A percentile compares a stretch with the other conserved stretches of the same genome.
phyloP scores from a whole-genome alignment of 345 rosid species.

The Salix viminalis region DNA sequence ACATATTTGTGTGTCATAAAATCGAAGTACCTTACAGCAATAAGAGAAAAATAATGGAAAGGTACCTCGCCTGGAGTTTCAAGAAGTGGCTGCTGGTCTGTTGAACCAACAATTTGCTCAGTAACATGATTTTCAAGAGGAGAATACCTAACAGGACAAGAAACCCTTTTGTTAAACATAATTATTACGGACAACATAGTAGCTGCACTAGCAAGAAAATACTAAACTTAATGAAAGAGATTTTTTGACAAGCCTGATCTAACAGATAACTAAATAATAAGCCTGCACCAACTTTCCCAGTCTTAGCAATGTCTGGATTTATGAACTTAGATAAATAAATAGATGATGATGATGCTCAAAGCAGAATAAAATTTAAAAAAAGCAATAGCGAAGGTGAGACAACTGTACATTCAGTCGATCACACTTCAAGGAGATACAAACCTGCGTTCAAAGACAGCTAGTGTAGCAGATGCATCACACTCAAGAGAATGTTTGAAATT shows the following conservation, averaged over 20 bases:
- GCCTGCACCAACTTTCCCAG: slow-evolving; percentile 5
- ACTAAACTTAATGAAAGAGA: neutral
- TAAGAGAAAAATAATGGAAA: neutral
- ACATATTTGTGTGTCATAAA: neutral
- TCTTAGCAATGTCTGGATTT: neutral
- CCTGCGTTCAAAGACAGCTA: slow-evolving; percentile 71
- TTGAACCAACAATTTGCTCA: slow-evolving; percentile 64
- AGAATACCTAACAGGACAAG: slow-evolving; percentile 45
- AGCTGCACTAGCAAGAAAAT: slow-evolving; percentile 1
- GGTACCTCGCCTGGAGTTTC: slow-evolving; percentile 89
- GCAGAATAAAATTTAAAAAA: slow-evolving; percentile 3
- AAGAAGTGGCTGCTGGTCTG: slow-evolving; percentile 80
- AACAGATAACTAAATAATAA: neutral
- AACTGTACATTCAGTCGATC: neutral
- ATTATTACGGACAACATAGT: slow-evolving; percentile 5
- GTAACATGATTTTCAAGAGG: slow-evolving; percentile 44
- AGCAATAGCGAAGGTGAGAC: neutral
- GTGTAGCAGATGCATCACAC: slow-evolving; percentile 56
- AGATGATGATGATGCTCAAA: neutral
- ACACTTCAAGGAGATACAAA: slow-evolving; percentile 16
- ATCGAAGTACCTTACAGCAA: neutral
- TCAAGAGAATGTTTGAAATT: slow-evolving; percentile 55
- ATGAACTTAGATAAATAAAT: neutral
- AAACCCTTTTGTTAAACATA: neutral
- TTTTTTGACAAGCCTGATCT: neutral